Evolutionary conservation across 306 rosid genomes (phyloP).

Genomic region (Cucumis cinereus): DNA sequence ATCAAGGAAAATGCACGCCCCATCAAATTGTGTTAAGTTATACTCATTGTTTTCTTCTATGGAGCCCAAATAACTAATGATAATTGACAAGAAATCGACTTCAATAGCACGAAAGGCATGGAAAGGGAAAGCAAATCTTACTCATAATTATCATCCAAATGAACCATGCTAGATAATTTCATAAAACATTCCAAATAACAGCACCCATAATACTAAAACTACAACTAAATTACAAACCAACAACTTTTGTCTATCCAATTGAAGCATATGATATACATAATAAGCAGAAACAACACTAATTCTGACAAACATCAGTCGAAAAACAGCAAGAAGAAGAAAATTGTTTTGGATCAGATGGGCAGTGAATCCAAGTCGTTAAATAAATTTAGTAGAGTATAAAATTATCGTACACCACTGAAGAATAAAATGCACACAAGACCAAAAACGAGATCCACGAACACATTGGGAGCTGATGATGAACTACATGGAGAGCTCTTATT

Average conservation of each 20-base stretch:
- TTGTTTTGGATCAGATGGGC: not conserved
- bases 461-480: not conserved
- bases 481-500: constrained; percentile 8
- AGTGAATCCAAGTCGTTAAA: not conserved
- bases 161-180: not conserved
- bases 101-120: not conserved
- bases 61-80: not conserved
- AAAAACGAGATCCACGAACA: not conserved
- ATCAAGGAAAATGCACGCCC: not conserved
- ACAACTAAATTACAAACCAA: not conserved
- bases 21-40: not conserved
- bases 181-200: not conserved
- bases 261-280: not conserved
- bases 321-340: not conserved
- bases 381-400: not conserved
- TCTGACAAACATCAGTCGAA: not conserved
- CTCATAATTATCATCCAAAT: not conserved
- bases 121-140: not conserved
- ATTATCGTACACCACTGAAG: not conserved
- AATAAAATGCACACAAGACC: not conserved
- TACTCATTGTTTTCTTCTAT: not conserved
- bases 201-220: not conserved
- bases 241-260: not conserved
- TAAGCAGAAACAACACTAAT: not conserved
- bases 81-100: not conserved